Evolutionary conservation across 2,329 filamentous ascomycete genomes (phyloP), one percentile per base, ranked within the genome.

Genomic region (Colletotrichum sp.): DNA sequence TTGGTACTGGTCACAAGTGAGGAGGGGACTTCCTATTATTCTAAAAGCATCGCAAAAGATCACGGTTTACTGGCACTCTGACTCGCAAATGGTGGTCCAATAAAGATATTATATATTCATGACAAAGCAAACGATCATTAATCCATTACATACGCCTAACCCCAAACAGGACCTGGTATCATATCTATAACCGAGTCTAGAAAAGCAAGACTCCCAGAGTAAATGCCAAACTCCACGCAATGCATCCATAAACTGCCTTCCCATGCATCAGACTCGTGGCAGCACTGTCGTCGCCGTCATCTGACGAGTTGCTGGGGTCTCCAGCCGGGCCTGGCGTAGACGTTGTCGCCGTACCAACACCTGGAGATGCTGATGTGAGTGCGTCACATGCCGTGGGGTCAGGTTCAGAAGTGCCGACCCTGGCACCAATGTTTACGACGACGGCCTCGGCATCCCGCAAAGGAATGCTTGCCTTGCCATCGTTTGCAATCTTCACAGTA

Each of bases 191-290:
- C 58, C 52, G 6, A 67, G 34, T 65, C 43, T 73, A 75, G 28
- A 65, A 65, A 48, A 60, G 65, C 25, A 73, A 48, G 18, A 64
- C 56, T 32, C 73, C 73, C 8, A 73, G 52, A 66, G 62, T 65
- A 36, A 73, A 60, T 60, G 43, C 70, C 58, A 75, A 75, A 75
- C 73, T 75, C 70, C 70, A 75, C 25, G 73, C 58, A 73, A 75
- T 75, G 73, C 73, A 75, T 64, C 55, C 71, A 27, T 64, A 39
- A 52, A 75, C 34, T 30, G 32, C 32, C 3, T 48, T 64, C 12
- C 58, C 32, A 18, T 34, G 32, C 34, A 39, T 30, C 27, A 75
- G 56, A 16, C 32, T 48, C 5, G n/a, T 32, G 12, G 70, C 73
- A 28, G 70, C 64, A 18, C 60, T 66, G 27, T 73, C 55, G 15